Evolutionary conservation across 2,329 filamentous ascomycete genomes (phyloP), one percentile per base, ranked within the genome.

Genomic region (Calonectria hawksworthii): DNA sequence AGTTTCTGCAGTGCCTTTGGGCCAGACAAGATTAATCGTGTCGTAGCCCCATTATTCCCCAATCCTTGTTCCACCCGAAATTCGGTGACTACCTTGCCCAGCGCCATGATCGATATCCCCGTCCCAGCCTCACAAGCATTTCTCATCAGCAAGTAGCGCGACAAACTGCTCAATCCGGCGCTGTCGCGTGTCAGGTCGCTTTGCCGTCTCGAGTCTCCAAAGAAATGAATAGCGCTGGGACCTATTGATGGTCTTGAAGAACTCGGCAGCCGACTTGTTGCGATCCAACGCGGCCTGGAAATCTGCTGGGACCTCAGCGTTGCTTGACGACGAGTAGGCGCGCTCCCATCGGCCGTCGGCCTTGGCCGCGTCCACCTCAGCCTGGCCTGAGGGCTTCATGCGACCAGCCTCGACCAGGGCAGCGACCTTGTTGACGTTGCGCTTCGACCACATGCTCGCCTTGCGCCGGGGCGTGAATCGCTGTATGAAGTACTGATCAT

Each of bases 401-500:
- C 87, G 85, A 0, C 88, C 89, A 11, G 87, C 83, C 0, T 82
- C 80, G 1, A 85, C 82, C 4, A 93, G 82, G 7, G 78, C 79
- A 0, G 83, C 85, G 9, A 92, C 86, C 21, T 90, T 89, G 13
- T 83, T 84, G 3, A 92, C 90, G 77, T 93, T 93, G 52, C 90
- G 89, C 74, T 88, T 86, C 3, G 91, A 93, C 91, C 91, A 93
- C 9, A 90, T 80, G 78, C 90, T 92, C 41, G 86, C 87, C 36
- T 85, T 81, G 4, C 88, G 87, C 6, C 91, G 90, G 2, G 91
- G 91, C 1, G 91, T 92, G 84, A 91, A 93, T 11, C 90, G 87
- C 77, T 91, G 89, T 1, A 89, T 80, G 80, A 90, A 92, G 77
- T 86, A 87, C 4, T 83, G 78, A 0, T 85, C 85, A 75, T 92